Conservation (phyloP, 306 rosid species). For the Inga leiocalycina region DNA sequence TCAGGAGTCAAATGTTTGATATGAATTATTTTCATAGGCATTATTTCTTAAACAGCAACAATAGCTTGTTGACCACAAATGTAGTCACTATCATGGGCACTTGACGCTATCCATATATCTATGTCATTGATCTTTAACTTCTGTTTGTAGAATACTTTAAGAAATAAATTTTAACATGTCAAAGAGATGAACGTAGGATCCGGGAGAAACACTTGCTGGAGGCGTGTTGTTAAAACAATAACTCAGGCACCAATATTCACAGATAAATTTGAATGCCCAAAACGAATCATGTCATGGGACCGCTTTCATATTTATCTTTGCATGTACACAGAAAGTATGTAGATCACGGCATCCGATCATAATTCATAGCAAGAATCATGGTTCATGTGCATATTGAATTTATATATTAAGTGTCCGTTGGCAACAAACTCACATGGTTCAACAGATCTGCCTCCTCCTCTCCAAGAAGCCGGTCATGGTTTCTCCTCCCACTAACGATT, state of each 20-base stretch:
- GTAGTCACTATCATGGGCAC: too few relatives aligned
- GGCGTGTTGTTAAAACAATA: neutral
- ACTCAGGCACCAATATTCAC: neutral
- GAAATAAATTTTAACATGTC: neutral
- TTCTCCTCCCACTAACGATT: constrained; percentile 70
- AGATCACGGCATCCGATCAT: neutral
- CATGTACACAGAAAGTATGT: neutral
- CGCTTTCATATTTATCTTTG: neutral
- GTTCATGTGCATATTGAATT: neutral
- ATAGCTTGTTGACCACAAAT: neutral
- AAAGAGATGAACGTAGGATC: too few relatives aligned
- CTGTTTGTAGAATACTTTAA: neutral
- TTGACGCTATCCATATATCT: too few relatives aligned
- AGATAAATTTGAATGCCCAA: neutral
- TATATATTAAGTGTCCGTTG: neutral
- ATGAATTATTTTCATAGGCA: neutral
- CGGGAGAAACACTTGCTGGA: neutral
- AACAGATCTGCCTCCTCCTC: constrained; percentile 59
- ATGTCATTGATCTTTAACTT: too few relatives aligned
- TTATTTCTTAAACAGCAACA: too few relatives aligned
- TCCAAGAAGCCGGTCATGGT: constrained; percentile 42
- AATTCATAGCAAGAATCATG: neutral
- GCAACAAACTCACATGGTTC: constrained; percentile 51
- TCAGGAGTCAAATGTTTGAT: neutral
- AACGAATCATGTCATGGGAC: neutral